Conservation (phyloP, 108 stramenopile genomes). For the Tribonema minus region DNA sequence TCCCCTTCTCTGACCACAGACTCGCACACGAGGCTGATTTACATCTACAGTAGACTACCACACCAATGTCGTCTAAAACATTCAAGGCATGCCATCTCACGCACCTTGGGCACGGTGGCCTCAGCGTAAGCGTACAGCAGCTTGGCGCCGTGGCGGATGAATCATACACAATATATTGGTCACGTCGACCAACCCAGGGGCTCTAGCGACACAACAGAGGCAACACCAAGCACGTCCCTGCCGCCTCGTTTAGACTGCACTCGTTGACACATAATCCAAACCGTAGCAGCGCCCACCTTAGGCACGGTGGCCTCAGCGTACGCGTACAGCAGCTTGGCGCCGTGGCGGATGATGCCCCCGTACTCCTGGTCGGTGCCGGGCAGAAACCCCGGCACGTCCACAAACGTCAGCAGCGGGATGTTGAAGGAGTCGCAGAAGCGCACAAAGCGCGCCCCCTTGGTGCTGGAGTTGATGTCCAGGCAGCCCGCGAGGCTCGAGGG, state of each 20-base stretch:
- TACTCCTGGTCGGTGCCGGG: conserved; percentile 80
- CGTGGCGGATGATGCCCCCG: conserved; percentile 87
- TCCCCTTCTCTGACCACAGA: too few species aligned
- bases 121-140: conserved; percentile 97
- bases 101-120: conserved; percentile 75
- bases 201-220: too few species aligned
- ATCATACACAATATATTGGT: too few species aligned
- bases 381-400: conserved; percentile 99
- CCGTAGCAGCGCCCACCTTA: too few species aligned
- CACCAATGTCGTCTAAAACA: too few species aligned
- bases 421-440: conserved; percentile 98
- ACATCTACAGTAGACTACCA: too few species aligned
- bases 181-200: too few species aligned
- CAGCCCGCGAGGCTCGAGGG: conserved; percentile 93
- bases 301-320: conserved; percentile 94
- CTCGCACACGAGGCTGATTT: too few species aligned
- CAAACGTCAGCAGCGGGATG: conserved; percentile 96
- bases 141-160: conserved; percentile 85
- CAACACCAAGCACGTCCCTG: too few species aligned
- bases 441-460: conserved; percentile 71
- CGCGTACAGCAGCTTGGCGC: conserved; percentile 85
- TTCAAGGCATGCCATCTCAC: too few species aligned
- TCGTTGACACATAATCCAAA: too few species aligned
- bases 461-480: conserved; percentile 88
- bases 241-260: too few species aligned